A percentile compares a stretch with the other conserved stretches of the same genome.
Conservation (phyloP, 495 filamentous ascomycete genomes). For the Cryomyces minteri region DNA sequence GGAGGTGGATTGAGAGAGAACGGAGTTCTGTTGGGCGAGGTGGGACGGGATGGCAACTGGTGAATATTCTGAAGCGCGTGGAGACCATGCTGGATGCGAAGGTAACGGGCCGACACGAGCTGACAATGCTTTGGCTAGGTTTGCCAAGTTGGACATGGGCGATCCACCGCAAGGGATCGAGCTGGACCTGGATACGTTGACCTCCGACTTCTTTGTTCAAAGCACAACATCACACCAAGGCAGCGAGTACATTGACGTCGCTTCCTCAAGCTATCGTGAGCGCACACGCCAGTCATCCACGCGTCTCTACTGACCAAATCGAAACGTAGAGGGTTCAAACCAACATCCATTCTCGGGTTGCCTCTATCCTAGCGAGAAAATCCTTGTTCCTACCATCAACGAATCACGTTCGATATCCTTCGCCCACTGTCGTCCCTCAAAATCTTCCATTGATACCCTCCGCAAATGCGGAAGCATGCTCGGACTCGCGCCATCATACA, state of each 20-base stretch:
- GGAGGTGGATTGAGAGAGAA: constrained; percentile 7
- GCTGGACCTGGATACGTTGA: constrained; percentile 20
- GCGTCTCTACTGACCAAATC: neutral
- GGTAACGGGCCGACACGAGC: too few species aligned
- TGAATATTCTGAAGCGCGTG: neutral
- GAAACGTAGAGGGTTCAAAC: constrained; percentile 6
- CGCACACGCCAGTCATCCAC: constrained; percentile 3
- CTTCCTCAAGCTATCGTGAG: constrained; percentile 4
- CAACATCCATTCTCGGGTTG: constrained; percentile 14
- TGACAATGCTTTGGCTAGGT: constrained; percentile 3
- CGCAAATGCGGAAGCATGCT: constrained; percentile 13
- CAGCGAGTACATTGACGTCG: constrained; percentile 14
- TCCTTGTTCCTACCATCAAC: constrained; percentile 14
- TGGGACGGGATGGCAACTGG: constrained; percentile 12
- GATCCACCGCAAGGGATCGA: constrained; percentile 15
- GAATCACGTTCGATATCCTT: constrained; percentile 12
- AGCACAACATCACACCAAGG: constrained; percentile 17
- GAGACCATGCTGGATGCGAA: neutral
- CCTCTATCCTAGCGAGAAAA: constrained; percentile 10
- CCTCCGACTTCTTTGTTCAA: constrained; percentile 15
- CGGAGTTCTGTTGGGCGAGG: constrained; percentile 10
- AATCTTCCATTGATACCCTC: constrained; percentile 13
- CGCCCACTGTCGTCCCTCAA: constrained; percentile 16
- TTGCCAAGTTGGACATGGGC: constrained; percentile 13
- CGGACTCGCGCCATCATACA: constrained; percentile 15